These are phyloP conservation scores for Calocybe indica DNA, from an alignment of 768 basidiomycete genomes.

Conservation along the genomic window DNA sequence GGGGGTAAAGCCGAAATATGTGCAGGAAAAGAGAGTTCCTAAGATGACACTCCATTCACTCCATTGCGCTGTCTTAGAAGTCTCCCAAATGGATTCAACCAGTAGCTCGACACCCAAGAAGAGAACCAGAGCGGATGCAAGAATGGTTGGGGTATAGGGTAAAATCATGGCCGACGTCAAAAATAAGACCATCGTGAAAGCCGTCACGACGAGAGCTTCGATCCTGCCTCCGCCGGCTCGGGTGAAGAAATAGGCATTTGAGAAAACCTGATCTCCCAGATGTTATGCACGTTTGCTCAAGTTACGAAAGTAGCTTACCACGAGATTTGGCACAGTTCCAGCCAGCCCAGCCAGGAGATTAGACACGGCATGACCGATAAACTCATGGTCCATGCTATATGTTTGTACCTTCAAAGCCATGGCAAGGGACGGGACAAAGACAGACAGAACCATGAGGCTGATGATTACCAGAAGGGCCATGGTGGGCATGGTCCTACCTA, in stretches of 20 bases:
- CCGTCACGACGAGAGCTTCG: conserved; percentile 10
- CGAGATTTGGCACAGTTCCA: conserved; percentile 14
- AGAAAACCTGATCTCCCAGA: background rate
- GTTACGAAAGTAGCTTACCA: conserved; percentile 7
- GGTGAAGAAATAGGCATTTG: conserved; percentile 15
- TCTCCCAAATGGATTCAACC: conserved; percentile 17
- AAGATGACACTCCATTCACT: conserved; percentile 16
- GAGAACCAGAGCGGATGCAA: conserved; percentile 15
- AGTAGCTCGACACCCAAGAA: conserved; percentile 18
- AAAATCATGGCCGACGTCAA: conserved; percentile 11
- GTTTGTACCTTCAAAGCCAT: conserved; percentile 13
- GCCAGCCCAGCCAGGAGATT: conserved; percentile 15
- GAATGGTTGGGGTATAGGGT: conserved; percentile 17
- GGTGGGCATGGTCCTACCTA: conserved; percentile 12
- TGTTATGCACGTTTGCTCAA: conserved; percentile 6
- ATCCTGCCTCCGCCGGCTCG: conserved; percentile 18
- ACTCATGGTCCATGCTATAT: conserved; percentile 19
- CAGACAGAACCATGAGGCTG: conserved; percentile 17
- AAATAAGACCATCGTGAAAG: conserved; percentile 12
- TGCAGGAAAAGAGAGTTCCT: conserved; percentile 13
- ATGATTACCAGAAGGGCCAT: conserved; percentile 17
- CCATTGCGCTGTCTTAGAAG: conserved; percentile 11
- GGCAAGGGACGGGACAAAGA: conserved; percentile 16
- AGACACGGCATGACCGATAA: conserved; percentile 15
- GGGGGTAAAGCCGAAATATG: conserved; percentile 17